Conservation (phyloP, 2,329 filamentous ascomycete genomes). For the Lasiodiplodia citricola region DNA sequence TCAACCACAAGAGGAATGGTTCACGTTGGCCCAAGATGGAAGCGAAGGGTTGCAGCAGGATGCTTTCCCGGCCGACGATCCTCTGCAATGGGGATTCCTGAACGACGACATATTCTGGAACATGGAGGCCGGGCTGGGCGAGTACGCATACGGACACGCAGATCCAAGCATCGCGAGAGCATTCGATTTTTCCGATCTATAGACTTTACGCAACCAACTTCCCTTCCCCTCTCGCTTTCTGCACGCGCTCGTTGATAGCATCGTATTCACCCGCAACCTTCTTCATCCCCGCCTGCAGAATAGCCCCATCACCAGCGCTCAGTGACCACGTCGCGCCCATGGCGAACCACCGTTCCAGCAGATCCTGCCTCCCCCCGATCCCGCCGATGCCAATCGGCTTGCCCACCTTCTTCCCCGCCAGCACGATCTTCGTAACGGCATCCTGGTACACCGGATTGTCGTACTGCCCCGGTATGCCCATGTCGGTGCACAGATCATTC, state of each 20-base stretch:
- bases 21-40: neutral
- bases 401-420: conserved; percentile 46
- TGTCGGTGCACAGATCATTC: conserved; percentile 52
- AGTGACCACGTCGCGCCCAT: conserved; percentile 49
- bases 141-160: conserved; percentile 38
- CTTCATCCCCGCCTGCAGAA: conserved; percentile 46
- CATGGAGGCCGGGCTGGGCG: conserved; percentile 40
- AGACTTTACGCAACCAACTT: neutral
- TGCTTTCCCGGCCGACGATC: neutral
- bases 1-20: neutral
- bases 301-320: conserved; percentile 43
- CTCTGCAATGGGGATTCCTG: conserved; percentile 24
- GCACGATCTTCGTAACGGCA: conserved; percentile 41
- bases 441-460: conserved; percentile 38
- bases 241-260: neutral
- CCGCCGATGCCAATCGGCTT: conserved; percentile 51
- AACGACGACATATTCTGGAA: conserved; percentile 32
- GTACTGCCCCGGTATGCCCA: conserved; percentile 51
- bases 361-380: conserved; percentile 47
- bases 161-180: neutral
- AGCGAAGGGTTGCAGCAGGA: neutral
- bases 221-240: neutral
- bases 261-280: conserved; percentile 36
- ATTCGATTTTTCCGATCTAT: neutral
- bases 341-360: conserved; percentile 48